Conservation (phyloP, 176 grass and related monocot genomes). For the Carex scoparia region DNA sequence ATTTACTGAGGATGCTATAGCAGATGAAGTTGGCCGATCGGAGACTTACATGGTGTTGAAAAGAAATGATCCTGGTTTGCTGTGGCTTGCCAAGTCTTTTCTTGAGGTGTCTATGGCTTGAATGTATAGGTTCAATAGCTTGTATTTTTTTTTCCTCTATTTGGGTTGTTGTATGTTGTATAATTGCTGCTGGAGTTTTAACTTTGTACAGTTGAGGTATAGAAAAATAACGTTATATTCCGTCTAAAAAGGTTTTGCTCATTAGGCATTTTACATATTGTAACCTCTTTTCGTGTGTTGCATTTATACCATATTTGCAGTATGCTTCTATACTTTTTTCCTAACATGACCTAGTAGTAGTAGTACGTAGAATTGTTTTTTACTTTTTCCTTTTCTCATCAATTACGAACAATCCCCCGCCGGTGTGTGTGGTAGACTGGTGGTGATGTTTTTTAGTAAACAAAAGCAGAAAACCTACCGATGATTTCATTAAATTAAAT, state of each 20-base stretch:
- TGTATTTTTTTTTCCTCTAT: background rate
- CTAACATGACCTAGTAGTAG: background rate
- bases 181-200: background rate
- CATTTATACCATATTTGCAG: too few relatives aligned
- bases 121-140: conserved; percentile 8
- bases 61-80: conserved; percentile 83
- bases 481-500: too few relatives aligned
- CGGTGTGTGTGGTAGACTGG: too few relatives aligned
- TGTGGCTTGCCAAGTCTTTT: conserved; percentile 86
- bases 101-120: conserved; percentile 73
- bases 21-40: conserved; percentile 48
- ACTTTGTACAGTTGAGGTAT: conserved; percentile 5
- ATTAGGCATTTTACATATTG: background rate
- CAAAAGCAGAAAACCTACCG: too few relatives aligned
- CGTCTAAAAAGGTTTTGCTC: background rate
- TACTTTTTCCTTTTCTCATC: too few relatives aligned
- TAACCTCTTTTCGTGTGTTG: background rate
- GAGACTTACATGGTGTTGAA: conserved; percentile 83
- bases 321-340: too few relatives aligned
- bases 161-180: background rate
- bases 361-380: background rate
- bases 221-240: background rate
- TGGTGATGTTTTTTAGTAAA: too few relatives aligned
- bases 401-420: too few relatives aligned
- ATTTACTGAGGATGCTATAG: conserved; percentile 63